Conservation (phyloP, 2,329 filamentous ascomycete species). For the Ophiocordyceps sinensis region DNA sequence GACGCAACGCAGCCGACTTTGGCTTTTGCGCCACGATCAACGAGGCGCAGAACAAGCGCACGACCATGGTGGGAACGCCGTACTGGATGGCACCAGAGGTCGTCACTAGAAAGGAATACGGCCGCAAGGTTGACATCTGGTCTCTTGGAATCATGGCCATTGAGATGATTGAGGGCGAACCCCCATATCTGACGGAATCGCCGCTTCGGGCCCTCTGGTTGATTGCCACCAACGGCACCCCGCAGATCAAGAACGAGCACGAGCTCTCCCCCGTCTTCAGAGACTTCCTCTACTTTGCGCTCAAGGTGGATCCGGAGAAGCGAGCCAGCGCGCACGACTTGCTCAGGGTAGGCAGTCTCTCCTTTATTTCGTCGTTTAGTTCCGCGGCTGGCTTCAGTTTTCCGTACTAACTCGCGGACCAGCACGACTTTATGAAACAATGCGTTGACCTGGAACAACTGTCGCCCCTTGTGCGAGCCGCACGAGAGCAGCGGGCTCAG, state of each 20-base stretch:
- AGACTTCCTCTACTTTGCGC: conserved; percentile 82
- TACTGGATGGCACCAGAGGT: conserved; percentile 99
- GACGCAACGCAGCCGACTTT: conserved; percentile 61
- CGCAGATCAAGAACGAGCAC: conserved; percentile 85
- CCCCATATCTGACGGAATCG: conserved; percentile 90
- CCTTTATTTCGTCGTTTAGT: not conserved
- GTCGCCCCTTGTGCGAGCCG: conserved; percentile 74
- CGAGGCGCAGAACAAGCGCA: conserved; percentile 90
- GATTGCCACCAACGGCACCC: conserved; percentile 94
- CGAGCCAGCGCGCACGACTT: conserved; percentile 88
- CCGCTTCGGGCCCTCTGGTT: conserved; percentile 85
- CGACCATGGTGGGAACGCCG: conserved; percentile 96
- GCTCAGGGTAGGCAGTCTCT: conserved; percentile 53
- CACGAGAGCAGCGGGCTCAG: conserved; percentile 69
- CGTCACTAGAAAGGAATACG: conserved; percentile 93
- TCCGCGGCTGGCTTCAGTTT: not conserved
- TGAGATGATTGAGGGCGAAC: conserved; percentile 98
- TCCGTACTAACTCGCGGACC: conserved; percentile 8
- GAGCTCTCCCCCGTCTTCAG: conserved; percentile 68
- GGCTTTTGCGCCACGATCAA: conserved; percentile 98
- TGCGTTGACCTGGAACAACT: conserved; percentile 64
- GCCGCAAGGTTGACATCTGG: conserved; percentile 97
- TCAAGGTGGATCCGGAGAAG: conserved; percentile 96
- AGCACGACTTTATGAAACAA: conserved; percentile 71
- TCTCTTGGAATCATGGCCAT: conserved; percentile 98